Evolutionary conservation across 441 rosid genomes (phyloP).

Genomic region (Populus trichocarpa): DNA sequence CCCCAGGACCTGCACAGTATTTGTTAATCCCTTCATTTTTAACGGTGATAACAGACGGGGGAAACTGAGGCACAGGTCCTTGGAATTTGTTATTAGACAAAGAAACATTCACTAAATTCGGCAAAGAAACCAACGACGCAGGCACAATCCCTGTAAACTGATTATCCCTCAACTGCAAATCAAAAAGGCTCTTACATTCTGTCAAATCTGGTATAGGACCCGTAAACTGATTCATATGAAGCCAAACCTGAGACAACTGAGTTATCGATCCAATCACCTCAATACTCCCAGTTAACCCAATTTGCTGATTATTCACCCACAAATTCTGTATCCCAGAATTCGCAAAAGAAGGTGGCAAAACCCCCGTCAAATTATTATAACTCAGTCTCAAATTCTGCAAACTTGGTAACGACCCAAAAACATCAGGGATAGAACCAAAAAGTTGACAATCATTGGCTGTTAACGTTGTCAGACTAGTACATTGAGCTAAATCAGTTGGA

Average conservation of each 20-base stretch:
- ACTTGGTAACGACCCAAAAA: conserved; percentile 41
- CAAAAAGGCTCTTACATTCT: conserved; percentile 34
- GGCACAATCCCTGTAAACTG: conserved; percentile 55
- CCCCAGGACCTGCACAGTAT: conserved; percentile 6
- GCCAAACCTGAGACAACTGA: conserved; percentile 51
- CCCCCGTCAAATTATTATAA: conserved; percentile 53
- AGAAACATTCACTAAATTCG: conserved; percentile 39
- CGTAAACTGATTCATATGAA: conserved; percentile 51
- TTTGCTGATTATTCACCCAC: conserved; percentile 58
- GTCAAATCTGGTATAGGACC: conserved; percentile 76
- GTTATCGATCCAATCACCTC: conserved; percentile 53
- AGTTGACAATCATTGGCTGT: conserved; percentile 36
- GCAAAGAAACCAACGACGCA: conserved; percentile 30
- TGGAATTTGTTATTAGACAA: conserved; percentile 59
- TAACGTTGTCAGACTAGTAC: conserved; percentile 32
- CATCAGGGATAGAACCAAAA: conserved; percentile 49
- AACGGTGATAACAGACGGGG: not conserved
- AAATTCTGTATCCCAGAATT: conserved; percentile 40
- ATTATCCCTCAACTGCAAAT: conserved; percentile 63
- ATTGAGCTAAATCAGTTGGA: conserved; percentile 43
- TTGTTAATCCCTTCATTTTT: not conserved
- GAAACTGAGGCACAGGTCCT: conserved; percentile 52
- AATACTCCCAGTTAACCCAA: conserved; percentile 55
- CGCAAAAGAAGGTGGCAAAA: conserved; percentile 50
- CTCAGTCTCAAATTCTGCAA: conserved; percentile 51